Base-by-base conservation (phyloP, 495 filamentous ascomycete species). In the Cudoniella acicularis region DNA sequence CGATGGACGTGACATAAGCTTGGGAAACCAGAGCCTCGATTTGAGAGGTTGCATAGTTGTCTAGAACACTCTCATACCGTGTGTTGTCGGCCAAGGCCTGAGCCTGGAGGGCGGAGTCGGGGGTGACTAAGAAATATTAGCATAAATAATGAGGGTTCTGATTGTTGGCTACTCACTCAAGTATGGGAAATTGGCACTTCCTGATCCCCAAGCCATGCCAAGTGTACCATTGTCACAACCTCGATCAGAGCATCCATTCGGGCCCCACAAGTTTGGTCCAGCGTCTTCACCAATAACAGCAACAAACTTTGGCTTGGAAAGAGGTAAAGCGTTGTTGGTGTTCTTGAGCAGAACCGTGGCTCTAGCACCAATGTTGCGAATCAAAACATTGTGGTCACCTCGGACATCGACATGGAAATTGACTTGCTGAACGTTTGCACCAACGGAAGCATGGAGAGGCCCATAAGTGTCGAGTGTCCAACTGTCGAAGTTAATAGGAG, bases 281-380 rank as follows among this genome's bases (percentile, higher is more conserved):
- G 92, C 93, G 65, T 96, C 92, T 36, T 89, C 83, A 24, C 95
- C 91, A 62, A 97, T 80, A 17, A 98, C 83, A 10, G 80, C 90
- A 21, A 92, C 80, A 54, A 88, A 85, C 57, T 81, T 86, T 57
- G 91, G 89, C 30, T 84, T 81, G 22, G 82, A 85, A 48, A 97
- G 76, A 2, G 94, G 94, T 24, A 98, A 80, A 21, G 80, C 79
- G 46, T 84, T 83, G 23, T 81, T 76, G 1, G 72, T 73, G 73
- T 97, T 98, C 79, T 98, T 98, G 52, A 98, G 75, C 1, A 98
- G 80, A 0, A 97, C 93, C n/a, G 86, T 92, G 43, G 86, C 89
- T 61, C 87, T 84, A 13, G 87, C 81, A 10, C 83, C 92, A 27
- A 90, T 79, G 60, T 87, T 78, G 26, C 91, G 82, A 61, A 94